Conservation (phyloP, 2,329 filamentous ascomycete species). For the Epichloe coenophiala region DNA sequence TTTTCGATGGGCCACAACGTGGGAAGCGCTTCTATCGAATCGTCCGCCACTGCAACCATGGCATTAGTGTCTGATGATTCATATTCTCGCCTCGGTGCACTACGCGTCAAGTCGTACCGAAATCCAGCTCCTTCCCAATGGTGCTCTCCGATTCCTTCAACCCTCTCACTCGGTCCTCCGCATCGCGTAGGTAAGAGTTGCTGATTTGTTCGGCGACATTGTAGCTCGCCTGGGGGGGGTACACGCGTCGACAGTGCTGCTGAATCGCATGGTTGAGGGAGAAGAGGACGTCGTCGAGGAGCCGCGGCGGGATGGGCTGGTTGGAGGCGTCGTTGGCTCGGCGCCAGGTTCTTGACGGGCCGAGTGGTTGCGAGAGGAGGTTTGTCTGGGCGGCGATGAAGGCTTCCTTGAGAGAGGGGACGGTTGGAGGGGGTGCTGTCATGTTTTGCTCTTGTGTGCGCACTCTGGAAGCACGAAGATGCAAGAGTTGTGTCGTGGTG, state of each 20-base stretch:
- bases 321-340: conserved; percentile 29
- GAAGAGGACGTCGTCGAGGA: conserved; percentile 42
- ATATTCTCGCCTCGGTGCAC: background rate
- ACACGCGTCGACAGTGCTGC: conserved; percentile 52
- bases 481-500: too few species aligned
- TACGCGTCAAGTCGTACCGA: conserved; percentile 20
- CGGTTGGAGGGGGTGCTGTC: conserved; percentile 29
- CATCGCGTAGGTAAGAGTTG: conserved; percentile 41
- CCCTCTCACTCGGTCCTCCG: conserved; percentile 24
- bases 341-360: conserved; percentile 41
- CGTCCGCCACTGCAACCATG: conserved; percentile 23
- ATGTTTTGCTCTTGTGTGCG: background rate
- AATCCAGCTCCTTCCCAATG: conserved; percentile 27
- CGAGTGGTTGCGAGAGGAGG: conserved; percentile 44
- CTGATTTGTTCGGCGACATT: conserved; percentile 65
- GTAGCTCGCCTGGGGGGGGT: conserved; percentile 52
- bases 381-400: conserved; percentile 52
- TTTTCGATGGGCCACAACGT: conserved; percentile 30
- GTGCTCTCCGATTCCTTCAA: conserved; percentile 22
- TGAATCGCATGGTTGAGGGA: conserved; percentile 48
- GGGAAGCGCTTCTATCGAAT: conserved; percentile 33
- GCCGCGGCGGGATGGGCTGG: conserved; percentile 29
- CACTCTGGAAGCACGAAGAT: too few species aligned
- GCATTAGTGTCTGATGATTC: background rate
- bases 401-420: conserved; percentile 47